Evolutionary conservation across 805 yeast species (phyloP), one percentile per base, ranked within the genome.

Genomic region (Candida wancherniae): DNA sequence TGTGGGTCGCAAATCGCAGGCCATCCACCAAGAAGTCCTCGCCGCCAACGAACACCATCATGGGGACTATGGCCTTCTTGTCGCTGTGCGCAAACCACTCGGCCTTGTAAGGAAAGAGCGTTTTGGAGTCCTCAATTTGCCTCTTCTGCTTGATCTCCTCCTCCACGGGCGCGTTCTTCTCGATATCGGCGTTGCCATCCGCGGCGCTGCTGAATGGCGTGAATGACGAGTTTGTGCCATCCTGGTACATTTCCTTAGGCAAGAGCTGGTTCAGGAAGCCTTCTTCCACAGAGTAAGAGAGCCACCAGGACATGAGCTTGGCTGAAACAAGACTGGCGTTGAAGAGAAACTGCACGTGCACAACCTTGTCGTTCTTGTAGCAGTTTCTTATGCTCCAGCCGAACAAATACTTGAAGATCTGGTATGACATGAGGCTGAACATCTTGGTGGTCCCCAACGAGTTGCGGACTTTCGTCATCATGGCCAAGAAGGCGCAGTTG

Each of bases 291-390:
- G 55, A 59, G 24, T 55, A 40, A 24, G 65, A 55, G 13, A 87
- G 62, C 97, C 97, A 90, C 97, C 97, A 92, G 26, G 75, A 69
- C 95, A 90, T 87, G 35, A 84, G 63, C 42, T 77, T 75, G 1
- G 86, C 69, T 15, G 94, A 80, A 10, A 88, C 81, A 53, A 75
- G 83, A 4, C 83, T 84, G 0, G 95, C 95, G 3, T 94, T 81
- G 53, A 86, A 88, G 5, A 88, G 57, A 41, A 90, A 87, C 57
- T 84, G 86, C 19, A 88, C 67, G 39, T 75, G 73, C 46, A 90
- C 67, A 15, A 85, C 59, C 16, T 68, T 59, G 15, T 58, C 63
- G 50, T 87, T 83, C 81, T 47, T 34, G 26, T 60, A 59, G 61
- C 97, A 92, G 17, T 82, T 63, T 9, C 55, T 54, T 47, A 86